A percentile compares a stretch with the other conserved stretches of the same genome.
Evolutionary conservation across 345 rosid genomes (phyloP).

Genomic region (Jatropha curcas): DNA sequence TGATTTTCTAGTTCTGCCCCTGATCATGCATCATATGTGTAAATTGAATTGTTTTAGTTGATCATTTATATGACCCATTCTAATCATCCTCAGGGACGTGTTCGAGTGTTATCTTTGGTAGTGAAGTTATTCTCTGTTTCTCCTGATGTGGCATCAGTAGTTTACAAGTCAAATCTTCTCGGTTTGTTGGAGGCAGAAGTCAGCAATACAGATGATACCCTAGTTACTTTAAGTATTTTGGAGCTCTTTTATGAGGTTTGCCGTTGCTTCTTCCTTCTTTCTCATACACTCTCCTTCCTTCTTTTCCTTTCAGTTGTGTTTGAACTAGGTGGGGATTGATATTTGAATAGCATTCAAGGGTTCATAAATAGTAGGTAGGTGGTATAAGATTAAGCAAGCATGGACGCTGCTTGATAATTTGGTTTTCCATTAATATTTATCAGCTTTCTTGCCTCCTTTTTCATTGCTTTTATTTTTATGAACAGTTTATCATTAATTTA

Average conservation of each 20-base stretch:
- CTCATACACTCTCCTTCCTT: background rate
- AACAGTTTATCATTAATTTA: background rate
- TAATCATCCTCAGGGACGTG: slow-evolving; percentile 68
- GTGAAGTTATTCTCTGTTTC: slow-evolving; percentile 91
- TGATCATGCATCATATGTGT: no score
- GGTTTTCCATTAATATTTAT: background rate
- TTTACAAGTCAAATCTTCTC: slow-evolving; percentile 64
- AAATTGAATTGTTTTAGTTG: background rate
- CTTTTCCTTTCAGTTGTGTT: background rate
- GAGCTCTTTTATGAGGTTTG: slow-evolving; percentile 90
- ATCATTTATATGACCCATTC: background rate
- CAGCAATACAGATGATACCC: slow-evolving; percentile 58
- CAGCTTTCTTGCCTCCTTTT: background rate
- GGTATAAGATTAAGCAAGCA: background rate
- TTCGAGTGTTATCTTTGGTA: slow-evolving; percentile 70
- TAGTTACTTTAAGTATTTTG: slow-evolving; percentile 62
- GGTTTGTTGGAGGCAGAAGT: slow-evolving; percentile 73
- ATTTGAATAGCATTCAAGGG: no score
- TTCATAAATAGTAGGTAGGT: background rate
- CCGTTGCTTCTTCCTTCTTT: slow-evolving; percentile 8
- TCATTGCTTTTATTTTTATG: slow-evolving; percentile 6
- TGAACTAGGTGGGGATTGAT: background rate
- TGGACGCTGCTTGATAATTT: background rate
- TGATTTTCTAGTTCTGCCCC: no score
- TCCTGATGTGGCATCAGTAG: slow-evolving; percentile 57